Percentiles rank a stretch among this genome's conserved stretches.
phyloP scores from a whole-genome alignment of 2,329 filamentous ascomycete species.

The Triangularia verruculosa region DNA sequence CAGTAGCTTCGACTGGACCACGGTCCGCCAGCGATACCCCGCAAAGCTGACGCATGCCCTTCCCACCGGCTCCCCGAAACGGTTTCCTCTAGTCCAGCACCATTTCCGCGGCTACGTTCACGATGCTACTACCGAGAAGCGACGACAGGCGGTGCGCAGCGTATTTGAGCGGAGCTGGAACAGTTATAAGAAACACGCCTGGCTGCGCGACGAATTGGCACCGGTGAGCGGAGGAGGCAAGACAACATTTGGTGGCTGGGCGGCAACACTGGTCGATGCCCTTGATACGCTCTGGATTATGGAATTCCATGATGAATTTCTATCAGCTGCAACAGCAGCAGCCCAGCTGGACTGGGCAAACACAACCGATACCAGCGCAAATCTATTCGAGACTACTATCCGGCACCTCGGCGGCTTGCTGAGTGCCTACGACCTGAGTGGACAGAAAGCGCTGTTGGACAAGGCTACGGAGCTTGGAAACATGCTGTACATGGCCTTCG shows the following conservation, averaged over 20 bases:
- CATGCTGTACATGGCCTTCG: slow-evolving; percentile 47
- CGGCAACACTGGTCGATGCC: slow-evolving; percentile 57
- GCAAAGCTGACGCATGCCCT: slow-evolving; percentile 29
- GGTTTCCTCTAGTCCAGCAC: slow-evolving; percentile 27
- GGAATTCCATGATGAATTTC: slow-evolving; percentile 55
- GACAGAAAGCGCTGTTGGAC: slow-evolving; percentile 39
- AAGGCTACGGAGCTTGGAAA: slow-evolving; percentile 47
- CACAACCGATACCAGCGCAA: slow-evolving; percentile 37
- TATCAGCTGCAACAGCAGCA: slow-evolving; percentile 49
- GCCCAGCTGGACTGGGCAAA: slow-evolving; percentile 49
- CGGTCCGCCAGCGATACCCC: slow-evolving; percentile 24
- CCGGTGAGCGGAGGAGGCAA: slow-evolving; percentile 47
- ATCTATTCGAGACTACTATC: slow-evolving; percentile 48
- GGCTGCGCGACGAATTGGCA: slow-evolving; percentile 50
- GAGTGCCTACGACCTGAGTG: slow-evolving; percentile 45
- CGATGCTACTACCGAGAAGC: slow-evolving; percentile 16
- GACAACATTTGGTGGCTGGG: slow-evolving; percentile 53
- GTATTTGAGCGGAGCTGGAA: slow-evolving; percentile 46
- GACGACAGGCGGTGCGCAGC: slow-evolving; percentile 37
- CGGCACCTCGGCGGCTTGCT: slow-evolving; percentile 46
- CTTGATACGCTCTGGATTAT: slow-evolving; percentile 63
- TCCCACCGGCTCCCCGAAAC: slow-evolving; percentile 16
- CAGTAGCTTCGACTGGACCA: slow-evolving; percentile 27
- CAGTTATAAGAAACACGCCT: slow-evolving; percentile 51
- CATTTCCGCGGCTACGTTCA: slow-evolving; percentile 33